Conservation (phyloP, 2,329 filamentous ascomycete species). For the Penicillium occitanis region DNA sequence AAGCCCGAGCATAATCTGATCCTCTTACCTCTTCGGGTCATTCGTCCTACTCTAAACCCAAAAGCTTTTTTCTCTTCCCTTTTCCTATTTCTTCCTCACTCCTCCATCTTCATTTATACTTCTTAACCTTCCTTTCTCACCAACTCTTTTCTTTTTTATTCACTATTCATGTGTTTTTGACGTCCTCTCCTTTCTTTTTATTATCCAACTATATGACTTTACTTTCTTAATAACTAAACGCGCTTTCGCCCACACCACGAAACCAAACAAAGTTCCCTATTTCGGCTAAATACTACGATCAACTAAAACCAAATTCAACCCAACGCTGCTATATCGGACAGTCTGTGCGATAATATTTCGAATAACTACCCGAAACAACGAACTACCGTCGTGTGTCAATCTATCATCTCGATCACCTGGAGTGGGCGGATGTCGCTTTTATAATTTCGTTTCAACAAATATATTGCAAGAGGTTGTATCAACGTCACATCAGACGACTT, state of each 20-base stretch:
- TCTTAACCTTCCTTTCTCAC: constrained; percentile 25
- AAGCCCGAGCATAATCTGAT: constrained; percentile 8
- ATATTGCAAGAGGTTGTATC: constrained; percentile 16
- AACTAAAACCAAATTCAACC: not conserved
- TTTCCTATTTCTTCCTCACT: constrained; percentile 20
- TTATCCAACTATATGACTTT: constrained; percentile 20
- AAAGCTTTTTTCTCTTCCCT: constrained; percentile 17
- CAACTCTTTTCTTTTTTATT: constrained; percentile 21
- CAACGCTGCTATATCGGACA: constrained; percentile 17
- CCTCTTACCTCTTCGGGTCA: constrained; percentile 22
- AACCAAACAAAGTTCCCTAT: constrained; percentile 12
- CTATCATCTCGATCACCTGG: constrained; percentile 21
- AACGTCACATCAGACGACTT: constrained; percentile 32
- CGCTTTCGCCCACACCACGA: constrained; percentile 37
- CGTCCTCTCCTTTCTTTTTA: constrained; percentile 25
- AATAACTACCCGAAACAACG: constrained; percentile 9
- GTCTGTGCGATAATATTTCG: constrained; percentile 7
- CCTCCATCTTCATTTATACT: constrained; percentile 25
- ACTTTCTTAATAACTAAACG: constrained; percentile 23
- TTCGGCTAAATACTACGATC: constrained; percentile 16
- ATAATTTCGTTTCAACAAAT: constrained; percentile 33
- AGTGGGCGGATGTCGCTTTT: constrained; percentile 43
- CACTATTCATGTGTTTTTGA: constrained; percentile 6
- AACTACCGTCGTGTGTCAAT: not conserved
- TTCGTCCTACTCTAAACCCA: constrained; percentile 12